Percentiles rank a stretch among this genome's conserved stretches.
Conservation (phyloP, 306 rosid genomes). For the Dryas octopetala region DNA sequence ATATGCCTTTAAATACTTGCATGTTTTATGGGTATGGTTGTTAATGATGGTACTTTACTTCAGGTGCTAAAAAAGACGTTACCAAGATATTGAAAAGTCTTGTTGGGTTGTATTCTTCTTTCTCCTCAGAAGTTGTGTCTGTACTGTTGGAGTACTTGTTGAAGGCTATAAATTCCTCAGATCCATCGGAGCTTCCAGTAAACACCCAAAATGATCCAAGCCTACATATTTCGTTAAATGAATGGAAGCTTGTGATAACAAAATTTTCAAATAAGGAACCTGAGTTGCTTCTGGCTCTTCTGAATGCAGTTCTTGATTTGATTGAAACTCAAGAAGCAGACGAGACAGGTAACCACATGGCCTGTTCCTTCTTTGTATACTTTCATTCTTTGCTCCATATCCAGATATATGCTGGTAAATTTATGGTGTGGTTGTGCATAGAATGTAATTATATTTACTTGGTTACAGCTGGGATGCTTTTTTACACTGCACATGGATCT, state of each 20-base stretch:
- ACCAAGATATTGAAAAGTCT: conserved; percentile 56
- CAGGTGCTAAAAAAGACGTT: conserved; percentile 66
- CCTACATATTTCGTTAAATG: conserved; percentile 39
- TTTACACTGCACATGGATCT: not conserved
- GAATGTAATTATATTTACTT: conserved; percentile 1
- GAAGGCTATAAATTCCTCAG: conserved; percentile 47
- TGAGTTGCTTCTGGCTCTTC: conserved; percentile 68
- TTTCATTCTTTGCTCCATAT: not conserved
- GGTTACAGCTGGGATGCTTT: not conserved
- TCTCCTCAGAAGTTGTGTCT: conserved; percentile 72
- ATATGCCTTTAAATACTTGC: not conserved
- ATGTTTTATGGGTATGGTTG: not conserved
- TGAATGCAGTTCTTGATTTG: conserved; percentile 63
- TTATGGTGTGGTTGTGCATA: not conserved
- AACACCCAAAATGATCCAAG: conserved; percentile 31
- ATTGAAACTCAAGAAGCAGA: conserved; percentile 51
- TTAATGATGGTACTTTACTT: conserved; percentile 30
- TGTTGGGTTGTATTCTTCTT: conserved; percentile 62
- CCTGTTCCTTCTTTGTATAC: conserved; percentile 6
- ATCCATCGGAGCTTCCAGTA: conserved; percentile 34
- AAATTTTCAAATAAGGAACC: conserved; percentile 71
- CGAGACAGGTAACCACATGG: conserved; percentile 42
- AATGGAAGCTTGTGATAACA: conserved; percentile 59
- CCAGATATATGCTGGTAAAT: not conserved
- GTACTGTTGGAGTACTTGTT: conserved; percentile 66